A percentile compares a stretch with the other conserved stretches of the same genome.
These are phyloP conservation scores for Sporothrix brasiliensis DNA, from an alignment of 2,329 filamentous ascomycete species.

Conservation along the genomic window DNA sequence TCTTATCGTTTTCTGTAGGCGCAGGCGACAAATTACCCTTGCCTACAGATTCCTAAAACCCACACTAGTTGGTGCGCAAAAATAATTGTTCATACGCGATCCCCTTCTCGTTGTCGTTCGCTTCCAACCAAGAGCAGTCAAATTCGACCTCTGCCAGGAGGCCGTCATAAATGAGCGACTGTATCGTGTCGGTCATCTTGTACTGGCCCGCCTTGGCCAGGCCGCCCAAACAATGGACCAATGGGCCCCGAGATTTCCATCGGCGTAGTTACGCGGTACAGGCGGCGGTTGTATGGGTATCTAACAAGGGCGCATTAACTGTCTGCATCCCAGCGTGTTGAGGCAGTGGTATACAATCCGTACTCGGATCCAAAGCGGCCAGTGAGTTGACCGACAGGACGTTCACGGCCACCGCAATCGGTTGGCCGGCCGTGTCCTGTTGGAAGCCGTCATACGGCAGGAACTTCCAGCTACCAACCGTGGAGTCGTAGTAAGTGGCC, in stretches of 20 bases:
- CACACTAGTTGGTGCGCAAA: neutral
- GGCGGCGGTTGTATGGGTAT: slow-evolving; percentile 54
- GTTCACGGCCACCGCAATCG: slow-evolving; percentile 49
- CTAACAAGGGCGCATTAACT: slow-evolving; percentile 27
- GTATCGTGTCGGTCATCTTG: slow-evolving; percentile 40
- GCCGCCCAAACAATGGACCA: slow-evolving; percentile 55
- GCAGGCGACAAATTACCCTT: too few species aligned
- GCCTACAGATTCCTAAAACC: too few species aligned
- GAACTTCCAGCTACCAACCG: slow-evolving; percentile 42
- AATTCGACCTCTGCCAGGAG: slow-evolving; percentile 43
- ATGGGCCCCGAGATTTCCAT: slow-evolving; percentile 50
- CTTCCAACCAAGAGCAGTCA: slow-evolving; percentile 21
- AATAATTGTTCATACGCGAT: neutral
- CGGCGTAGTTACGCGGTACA: slow-evolving; percentile 50
- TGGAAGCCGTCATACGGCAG: slow-evolving; percentile 50
- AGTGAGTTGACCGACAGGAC: slow-evolving; percentile 48
- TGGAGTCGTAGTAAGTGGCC: slow-evolving; percentile 41
- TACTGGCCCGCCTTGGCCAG: slow-evolving; percentile 50
- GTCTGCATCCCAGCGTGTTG: neutral
- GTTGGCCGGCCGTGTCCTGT: slow-evolving; percentile 41
- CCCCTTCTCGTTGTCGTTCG: neutral
- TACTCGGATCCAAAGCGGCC: slow-evolving; percentile 54
- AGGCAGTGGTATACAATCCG: slow-evolving; percentile 45
- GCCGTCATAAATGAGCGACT: slow-evolving; percentile 42
- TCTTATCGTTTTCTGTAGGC: neutral